A percentile compares a stretch with the other conserved stretches of the same genome.
These are phyloP conservation scores for Aurifilum marmelostoma DNA, from an alignment of 2,329 filamentous ascomycete genomes.

Conservation along the genomic window DNA sequence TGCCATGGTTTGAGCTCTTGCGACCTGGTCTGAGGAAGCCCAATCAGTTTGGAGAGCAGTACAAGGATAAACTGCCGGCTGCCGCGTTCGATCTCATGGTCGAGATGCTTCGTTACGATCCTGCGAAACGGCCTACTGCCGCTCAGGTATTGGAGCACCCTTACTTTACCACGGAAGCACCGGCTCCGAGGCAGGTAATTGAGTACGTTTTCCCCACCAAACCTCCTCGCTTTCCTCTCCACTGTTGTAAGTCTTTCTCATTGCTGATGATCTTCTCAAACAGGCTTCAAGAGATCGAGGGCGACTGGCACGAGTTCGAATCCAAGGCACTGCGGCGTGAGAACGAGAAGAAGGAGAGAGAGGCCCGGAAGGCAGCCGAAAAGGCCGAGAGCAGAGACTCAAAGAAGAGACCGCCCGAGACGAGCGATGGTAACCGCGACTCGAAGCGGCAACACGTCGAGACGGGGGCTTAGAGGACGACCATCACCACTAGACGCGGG, in stretches of 20 bases:
- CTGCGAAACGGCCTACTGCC: slow-evolving; percentile 78
- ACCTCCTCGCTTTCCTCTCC: not conserved
- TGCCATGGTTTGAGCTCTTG: slow-evolving; percentile 96
- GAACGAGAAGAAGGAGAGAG: slow-evolving; percentile 69
- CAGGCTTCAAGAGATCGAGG: slow-evolving; percentile 77
- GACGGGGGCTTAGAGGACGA: slow-evolving; percentile 15
- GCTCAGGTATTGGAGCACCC: slow-evolving; percentile 82
- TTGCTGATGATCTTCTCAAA: not conserved
- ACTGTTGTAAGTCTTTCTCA: not conserved
- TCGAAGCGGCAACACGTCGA: slow-evolving; percentile 28
- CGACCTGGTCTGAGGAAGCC: slow-evolving; percentile 74
- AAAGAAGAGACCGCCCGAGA: slow-evolving; percentile 42
- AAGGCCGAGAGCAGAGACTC: slow-evolving; percentile 44
- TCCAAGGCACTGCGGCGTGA: slow-evolving; percentile 92
- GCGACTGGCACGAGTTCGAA: slow-evolving; percentile 99
- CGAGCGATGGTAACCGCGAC: slow-evolving; percentile 33
- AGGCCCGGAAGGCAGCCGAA: slow-evolving; percentile 50
- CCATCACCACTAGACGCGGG: not conserved
- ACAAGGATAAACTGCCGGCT: slow-evolving; percentile 74
- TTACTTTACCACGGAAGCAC: slow-evolving; percentile 86
- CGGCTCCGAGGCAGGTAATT: slow-evolving; percentile 72
- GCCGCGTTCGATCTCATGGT: slow-evolving; percentile 82
- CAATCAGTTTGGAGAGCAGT: slow-evolving; percentile 81
- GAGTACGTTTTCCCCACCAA: slow-evolving; percentile 65
- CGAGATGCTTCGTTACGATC: slow-evolving; percentile 89